Evolutionary conservation across 1,284 basidiomycete genomes (phyloP), one percentile per base, ranked within the genome.

Genomic region (Leccinum solheimii): DNA sequence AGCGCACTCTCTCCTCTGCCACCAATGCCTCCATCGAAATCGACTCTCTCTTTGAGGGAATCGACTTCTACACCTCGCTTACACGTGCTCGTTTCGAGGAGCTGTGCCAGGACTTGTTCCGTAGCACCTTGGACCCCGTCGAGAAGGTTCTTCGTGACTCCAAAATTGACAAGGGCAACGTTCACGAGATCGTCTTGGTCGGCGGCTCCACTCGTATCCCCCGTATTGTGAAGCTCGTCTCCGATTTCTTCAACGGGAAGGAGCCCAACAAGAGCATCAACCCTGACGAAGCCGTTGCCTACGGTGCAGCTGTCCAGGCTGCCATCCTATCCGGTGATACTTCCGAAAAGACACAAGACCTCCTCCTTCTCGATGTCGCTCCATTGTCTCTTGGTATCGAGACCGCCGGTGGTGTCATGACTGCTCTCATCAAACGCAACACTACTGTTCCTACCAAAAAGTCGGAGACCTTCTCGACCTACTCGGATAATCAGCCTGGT

Each of bases 51-150:
- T 98, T 87, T 78, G 95, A 97, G 85, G 96, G 96, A 77, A 91
- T 96, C 77, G 97, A 98, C 82, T 98, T 98, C 84, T 98, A 97
- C 86, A 96, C 95, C 45, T 95, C 94, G 62, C 88, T 99, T 77
- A 98, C 96, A 73, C 95, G 96, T 84, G 97, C 97, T 61, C 94
- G 95, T 76, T 99, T 99, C 86, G 96, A 98, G 82, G 97, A 98
- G 80, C 83, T 98, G 64, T 97, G 94, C 84, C 92, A 95, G 78
- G 95, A 97, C 76, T 87, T 97, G 75, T 98, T 99, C 95, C 92
- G 94, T 68, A 87, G 88, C 73, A 98, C 97, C 61, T 88, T 98
- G 76, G 95, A 98, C 76, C 97, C 97, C 66, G 95, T 98, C 72
- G 95, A 98, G 86, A 97, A 97, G 84, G 96, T 98, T 69, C 91